phyloP scores from a whole-genome alignment of 352 stramenopile species.

The Phytophthora fragariaefolia region DNA sequence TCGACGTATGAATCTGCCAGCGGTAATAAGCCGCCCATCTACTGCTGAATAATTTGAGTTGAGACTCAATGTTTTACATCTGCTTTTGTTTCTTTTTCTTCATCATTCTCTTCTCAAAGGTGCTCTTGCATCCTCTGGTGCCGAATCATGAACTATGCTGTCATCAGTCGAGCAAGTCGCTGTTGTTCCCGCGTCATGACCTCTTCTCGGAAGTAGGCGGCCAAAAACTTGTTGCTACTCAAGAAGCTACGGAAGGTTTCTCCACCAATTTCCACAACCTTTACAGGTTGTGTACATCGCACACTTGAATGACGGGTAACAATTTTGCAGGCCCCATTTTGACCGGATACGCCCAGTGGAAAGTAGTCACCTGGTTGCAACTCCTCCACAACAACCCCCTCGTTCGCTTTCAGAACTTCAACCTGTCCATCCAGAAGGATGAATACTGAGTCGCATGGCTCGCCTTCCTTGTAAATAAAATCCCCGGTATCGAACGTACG shows the following conservation, averaged over 20 bases:
- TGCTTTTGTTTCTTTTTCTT: slow-evolving; percentile 31
- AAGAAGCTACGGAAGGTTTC: slow-evolving; percentile 87
- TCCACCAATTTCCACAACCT: slow-evolving; percentile 80
- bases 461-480: slow-evolving; percentile 82
- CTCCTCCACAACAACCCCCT: slow-evolving; percentile 74
- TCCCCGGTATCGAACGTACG: slow-evolving; percentile 60
- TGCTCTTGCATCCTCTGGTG: not conserved
- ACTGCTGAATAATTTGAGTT: slow-evolving; percentile 38
- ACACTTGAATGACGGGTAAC: slow-evolving; percentile 76
- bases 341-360: slow-evolving; percentile 74
- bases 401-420: slow-evolving; percentile 74
- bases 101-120: slow-evolving; percentile 10
- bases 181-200: slow-evolving; percentile 71
- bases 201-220: slow-evolving; percentile 78
- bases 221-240: slow-evolving; percentile 84
- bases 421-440: slow-evolving; percentile 79
- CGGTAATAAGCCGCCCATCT: slow-evolving; percentile 23
- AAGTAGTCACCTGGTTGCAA: slow-evolving; percentile 82
- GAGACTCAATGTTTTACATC: slow-evolving; percentile 36
- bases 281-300: slow-evolving; percentile 67
- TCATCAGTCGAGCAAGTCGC: slow-evolving; percentile 61
- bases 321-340: slow-evolving; percentile 73
- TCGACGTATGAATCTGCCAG: slow-evolving; percentile 28
- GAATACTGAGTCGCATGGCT: slow-evolving; percentile 80
- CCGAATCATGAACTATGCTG: slow-evolving; percentile 22